A percentile compares a stretch with the other conserved stretches of the same genome.
Evolutionary conservation across 441 rosid genomes (phyloP).

Genomic region (Pelargonium myrrhifolium): DNA sequence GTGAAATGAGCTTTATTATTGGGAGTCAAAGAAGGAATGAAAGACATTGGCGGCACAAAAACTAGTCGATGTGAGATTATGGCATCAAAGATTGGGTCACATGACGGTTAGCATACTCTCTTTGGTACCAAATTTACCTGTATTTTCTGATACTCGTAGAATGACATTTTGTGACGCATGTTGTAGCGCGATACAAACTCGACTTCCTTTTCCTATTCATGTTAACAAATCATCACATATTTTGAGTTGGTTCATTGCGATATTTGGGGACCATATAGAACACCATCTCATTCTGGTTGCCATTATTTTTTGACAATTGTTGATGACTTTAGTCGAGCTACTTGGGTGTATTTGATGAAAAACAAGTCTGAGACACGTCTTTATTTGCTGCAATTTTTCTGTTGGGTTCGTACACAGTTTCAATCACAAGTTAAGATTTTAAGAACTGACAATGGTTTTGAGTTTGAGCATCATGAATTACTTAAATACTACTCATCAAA

Average conservation of each 20-base stretch:
- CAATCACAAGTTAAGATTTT: background rate
- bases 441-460: background rate
- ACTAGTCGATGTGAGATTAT: too few species aligned
- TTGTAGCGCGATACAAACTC: too few species aligned
- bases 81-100: too few species aligned
- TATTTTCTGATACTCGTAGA: too few species aligned
- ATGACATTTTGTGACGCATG: too few species aligned
- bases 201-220: too few species aligned
- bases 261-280: background rate
- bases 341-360: background rate
- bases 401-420: background rate
- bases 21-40: too few species aligned
- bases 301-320: constrained; percentile 7
- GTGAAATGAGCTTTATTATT: too few species aligned
- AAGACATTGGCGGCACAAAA: too few species aligned
- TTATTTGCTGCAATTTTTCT: background rate
- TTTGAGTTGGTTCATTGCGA: constrained; percentile 1
- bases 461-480: background rate
- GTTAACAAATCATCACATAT: background rate
- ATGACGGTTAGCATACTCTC: too few species aligned
- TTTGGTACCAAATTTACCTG: too few species aligned
- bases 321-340: background rate
- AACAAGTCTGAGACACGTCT: background rate
- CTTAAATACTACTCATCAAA: background rate
- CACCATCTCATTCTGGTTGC: background rate